Evolutionary conservation across 139 green algal genomes (phyloP), one percentile per base, ranked within the genome.

Genomic region (Tetraselmis striata): DNA sequence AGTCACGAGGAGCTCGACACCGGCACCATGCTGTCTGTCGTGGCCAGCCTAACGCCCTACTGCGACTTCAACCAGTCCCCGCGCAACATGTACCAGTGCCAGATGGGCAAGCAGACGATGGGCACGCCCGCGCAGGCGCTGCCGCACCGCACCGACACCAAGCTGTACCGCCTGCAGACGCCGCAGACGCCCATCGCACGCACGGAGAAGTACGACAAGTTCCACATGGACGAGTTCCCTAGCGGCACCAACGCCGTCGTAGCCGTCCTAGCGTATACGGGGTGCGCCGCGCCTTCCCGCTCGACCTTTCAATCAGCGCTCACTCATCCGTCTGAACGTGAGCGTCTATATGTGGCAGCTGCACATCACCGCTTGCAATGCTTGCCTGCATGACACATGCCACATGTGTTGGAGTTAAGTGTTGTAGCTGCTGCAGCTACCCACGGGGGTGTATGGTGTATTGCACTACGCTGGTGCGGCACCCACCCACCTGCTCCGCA

Each of bases 61-160:
- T 94, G 85, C 22, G 96, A 99, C 88, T 98, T 94, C 91, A 99
- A 99, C 88, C 96, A 99, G 92, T 95, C 88, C 2, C 96, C 96
- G 0, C 90, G 96, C 77, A 99, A 99, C 94, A 99, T 99, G 96
- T 99, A 99, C 86, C 96, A 98, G 88, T 98, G 95, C 85, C 96
- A 99, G 91, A 99, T 99, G 96, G 95, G 86, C 77, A 99, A 99
- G 92, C 96, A 99, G 86, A 99, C 96, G 27, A 99, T 99, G 95
- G 96, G 95, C 74, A 96, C 94, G 23, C 94, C 96, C 28, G 78
- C 83, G 78, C 87, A 91, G 84, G 88, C 92, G n/a, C 58, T 93
- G 59, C 67, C 79, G 28, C 88, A 96, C 85, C 85, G 94, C 27
- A 90, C 91, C 23, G 95, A 98, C 90, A 96, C 90, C 84, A 98